These are phyloP conservation scores for Pleurotus sapidus DNA, from an alignment of 768 basidiomycete genomes.

Conservation along the genomic window DNA sequence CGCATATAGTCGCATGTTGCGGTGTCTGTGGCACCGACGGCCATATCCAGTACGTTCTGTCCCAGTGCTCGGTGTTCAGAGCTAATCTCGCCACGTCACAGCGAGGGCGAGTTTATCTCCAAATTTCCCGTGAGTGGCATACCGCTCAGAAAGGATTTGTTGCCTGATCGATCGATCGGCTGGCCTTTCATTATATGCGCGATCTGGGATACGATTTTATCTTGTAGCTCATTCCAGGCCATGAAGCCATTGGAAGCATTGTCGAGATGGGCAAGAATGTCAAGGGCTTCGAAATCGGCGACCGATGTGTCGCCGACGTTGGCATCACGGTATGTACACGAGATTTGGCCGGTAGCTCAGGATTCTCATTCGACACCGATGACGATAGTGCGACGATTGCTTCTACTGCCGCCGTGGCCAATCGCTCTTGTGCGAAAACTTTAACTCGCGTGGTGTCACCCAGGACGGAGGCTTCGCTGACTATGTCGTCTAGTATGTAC, in stretches of 20 bases:
- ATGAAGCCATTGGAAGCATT: constrained; percentile 10
- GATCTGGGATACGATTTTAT: neutral
- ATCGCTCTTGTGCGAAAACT: constrained; percentile 81
- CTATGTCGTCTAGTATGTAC: constrained; percentile 75
- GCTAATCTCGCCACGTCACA: neutral
- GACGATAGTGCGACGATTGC: constrained; percentile 77
- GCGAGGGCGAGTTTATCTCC: constrained; percentile 11
- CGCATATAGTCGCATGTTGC: constrained; percentile 9
- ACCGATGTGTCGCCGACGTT: constrained; percentile 65
- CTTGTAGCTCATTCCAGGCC: constrained; percentile 10
- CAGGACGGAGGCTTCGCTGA: constrained; percentile 87
- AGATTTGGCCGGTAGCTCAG: too few species aligned
- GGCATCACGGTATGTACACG: too few species aligned
- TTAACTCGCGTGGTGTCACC: constrained; percentile 76
- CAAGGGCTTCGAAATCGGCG: constrained; percentile 56
- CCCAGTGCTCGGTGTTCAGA: constrained; percentile 32
- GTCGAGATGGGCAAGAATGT: constrained; percentile 48
- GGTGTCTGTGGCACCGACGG: constrained; percentile 63
- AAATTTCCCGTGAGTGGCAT: constrained; percentile 8
- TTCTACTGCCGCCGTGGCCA: constrained; percentile 89
- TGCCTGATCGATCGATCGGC: constrained; percentile 9
- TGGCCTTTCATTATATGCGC: neutral
- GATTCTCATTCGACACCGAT: too few species aligned
- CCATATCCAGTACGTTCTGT: constrained; percentile 43
- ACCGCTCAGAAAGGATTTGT: neutral